Conservation (phyloP, 192 early-diverging fungal species). For the Linnemannia schmuckeri region DNA sequence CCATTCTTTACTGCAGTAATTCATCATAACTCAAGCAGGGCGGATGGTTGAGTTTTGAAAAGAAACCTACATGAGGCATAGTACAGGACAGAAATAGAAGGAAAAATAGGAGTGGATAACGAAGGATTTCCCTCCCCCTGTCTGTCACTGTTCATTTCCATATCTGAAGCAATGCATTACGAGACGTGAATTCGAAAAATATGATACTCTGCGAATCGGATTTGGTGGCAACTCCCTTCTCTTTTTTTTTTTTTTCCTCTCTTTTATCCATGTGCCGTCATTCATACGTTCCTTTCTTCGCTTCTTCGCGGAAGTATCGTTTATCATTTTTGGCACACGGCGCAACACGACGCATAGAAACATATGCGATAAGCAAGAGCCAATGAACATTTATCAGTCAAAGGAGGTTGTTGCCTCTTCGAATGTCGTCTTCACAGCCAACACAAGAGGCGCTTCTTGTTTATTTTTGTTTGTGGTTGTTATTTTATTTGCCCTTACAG, state of each 20-base stretch:
- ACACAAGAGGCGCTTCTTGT: not conserved
- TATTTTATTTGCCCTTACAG: not conserved
- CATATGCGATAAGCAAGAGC: no score
- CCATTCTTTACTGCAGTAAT: not conserved
- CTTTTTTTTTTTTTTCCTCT: not conserved
- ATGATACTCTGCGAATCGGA: not conserved
- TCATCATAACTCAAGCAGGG: not conserved
- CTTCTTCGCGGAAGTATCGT: not conserved
- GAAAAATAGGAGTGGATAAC: not conserved
- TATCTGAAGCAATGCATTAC: not conserved
- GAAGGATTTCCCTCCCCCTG: not conserved
- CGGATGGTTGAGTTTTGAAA: slow-evolving; percentile 6
- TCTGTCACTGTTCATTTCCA: not conserved
- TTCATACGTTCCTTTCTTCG: not conserved
- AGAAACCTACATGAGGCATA: not conserved
- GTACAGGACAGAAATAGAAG: not conserved
- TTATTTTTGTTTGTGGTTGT: not conserved
- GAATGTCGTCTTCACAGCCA: not conserved
- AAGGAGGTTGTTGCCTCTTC: not conserved
- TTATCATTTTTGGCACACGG: not conserved
- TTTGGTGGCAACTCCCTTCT: not conserved
- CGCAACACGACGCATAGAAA: not conserved
- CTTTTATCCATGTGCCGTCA: not conserved
- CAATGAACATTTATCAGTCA: no score
- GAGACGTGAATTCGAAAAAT: not conserved